Percentiles rank a stretch among this genome's conserved stretches.
Conservation (phyloP, 2,329 filamentous ascomycete species). For the Nakataea oryzae region DNA sequence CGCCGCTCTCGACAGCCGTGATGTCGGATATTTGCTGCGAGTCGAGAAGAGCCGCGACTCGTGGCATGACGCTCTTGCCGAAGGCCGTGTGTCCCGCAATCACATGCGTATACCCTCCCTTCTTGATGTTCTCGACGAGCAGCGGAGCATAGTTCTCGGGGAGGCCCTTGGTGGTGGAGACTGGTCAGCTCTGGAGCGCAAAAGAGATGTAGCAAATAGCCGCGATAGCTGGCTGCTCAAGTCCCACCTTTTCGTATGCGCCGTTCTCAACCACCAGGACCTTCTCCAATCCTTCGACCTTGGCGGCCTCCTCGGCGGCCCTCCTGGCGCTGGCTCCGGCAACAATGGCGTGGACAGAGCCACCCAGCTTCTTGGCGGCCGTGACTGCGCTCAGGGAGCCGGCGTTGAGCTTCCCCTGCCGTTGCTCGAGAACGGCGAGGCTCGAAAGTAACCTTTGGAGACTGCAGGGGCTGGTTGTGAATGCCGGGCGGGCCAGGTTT, state of each 20-base stretch:
- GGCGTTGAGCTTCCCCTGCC: slow-evolving; percentile 74
- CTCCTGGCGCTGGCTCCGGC: slow-evolving; percentile 69
- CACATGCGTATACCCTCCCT: slow-evolving; percentile 86
- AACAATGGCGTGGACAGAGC: slow-evolving; percentile 75
- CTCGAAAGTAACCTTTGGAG: slow-evolving; percentile 70
- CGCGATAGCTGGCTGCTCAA: not conserved
- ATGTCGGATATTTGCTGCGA: slow-evolving; percentile 91
- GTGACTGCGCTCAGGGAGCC: slow-evolving; percentile 78
- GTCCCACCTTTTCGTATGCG: slow-evolving; percentile 76
- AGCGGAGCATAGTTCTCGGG: slow-evolving; percentile 92
- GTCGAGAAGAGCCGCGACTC: slow-evolving; percentile 84
- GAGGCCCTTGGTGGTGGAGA: slow-evolving; percentile 49
- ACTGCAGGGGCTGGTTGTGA: slow-evolving; percentile 28
- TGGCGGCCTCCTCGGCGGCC: slow-evolving; percentile 74
- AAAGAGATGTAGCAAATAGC: slow-evolving; percentile 4
- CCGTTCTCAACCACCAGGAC: slow-evolving; percentile 79
- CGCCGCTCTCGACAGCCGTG: slow-evolving; percentile 74
- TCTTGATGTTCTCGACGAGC: slow-evolving; percentile 92
- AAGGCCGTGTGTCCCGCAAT: slow-evolving; percentile 89
- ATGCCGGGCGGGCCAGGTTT: not conserved
- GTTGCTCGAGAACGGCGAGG: slow-evolving; percentile 85
- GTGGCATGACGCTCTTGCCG: slow-evolving; percentile 87
- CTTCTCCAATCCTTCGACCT: slow-evolving; percentile 85
- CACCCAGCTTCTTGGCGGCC: slow-evolving; percentile 78
- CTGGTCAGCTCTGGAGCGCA: not conserved